Base-by-base conservation (phyloP, 2,329 filamentous ascomycete genomes). In the Aspergillus sp. region DNA sequence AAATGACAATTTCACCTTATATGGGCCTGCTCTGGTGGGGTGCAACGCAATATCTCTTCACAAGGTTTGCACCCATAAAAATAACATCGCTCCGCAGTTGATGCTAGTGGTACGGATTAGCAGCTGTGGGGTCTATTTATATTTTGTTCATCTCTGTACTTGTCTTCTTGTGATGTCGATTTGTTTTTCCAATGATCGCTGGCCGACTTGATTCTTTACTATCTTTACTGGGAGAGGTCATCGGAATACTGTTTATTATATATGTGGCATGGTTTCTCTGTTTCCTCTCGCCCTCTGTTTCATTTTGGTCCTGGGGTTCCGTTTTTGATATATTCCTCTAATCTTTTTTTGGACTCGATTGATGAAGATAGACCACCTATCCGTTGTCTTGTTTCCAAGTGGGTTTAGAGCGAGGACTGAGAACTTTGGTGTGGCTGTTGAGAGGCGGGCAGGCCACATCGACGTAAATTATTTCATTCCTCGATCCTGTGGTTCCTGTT, bases 1-100 rank as follows among this genome's bases (percentile, higher is more conserved):
- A 65, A 65, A 73, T 69, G 65, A 72, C 63, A 60, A 65, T 63
- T 64, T 64, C 67, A 54, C 55, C 36, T 32, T 59, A 57, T 45
- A 62, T 31, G 55, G 54, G 49, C 20, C 54, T 46, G 54, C 31
- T 53, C 53, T 53, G 50, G 45, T 52, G 31, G 36, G 32, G 53
- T 42, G 24, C 14, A 32, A 58, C 36, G 36, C 53, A 49, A 46
- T 31, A 32, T 32, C 12, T 20, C 29, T 12, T 26, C 49, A 31
- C 11, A 36, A 10, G 22, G 14, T 10, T 42, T 42, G 36, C 36
- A 42, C 18, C 49, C 49, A 51, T 18, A 50, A 26, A n/a, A 31
- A 29, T 9, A 2, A 29, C 16, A 31, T 31, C 29, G 18, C 49
- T n/a, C 24, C 3, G 22, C 22, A 12, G 42, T 11, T 18, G 10